Evolutionary conservation across 805 yeast genomes (phyloP).

Genomic region (Wickerhamomyces xylosicus): DNA sequence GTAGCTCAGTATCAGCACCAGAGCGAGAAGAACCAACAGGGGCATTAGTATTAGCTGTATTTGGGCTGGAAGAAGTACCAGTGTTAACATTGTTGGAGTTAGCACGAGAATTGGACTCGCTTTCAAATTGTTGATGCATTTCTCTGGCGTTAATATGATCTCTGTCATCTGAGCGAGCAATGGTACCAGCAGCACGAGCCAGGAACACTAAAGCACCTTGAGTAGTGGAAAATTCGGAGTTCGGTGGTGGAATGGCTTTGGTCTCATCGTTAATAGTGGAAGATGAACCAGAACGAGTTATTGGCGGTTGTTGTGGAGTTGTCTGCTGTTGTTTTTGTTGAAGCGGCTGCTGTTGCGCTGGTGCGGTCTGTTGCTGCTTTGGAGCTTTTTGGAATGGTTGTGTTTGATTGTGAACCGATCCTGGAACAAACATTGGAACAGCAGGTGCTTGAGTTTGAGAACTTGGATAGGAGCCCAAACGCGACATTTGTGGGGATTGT

Average conservation of each 20-base stretch:
- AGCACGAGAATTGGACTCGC: slow-evolving; percentile 9
- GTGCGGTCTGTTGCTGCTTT: neutral
- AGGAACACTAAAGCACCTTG: slow-evolving; percentile 60
- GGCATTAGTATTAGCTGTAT: neutral
- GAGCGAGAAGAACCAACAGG: neutral
- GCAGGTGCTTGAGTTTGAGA: no score
- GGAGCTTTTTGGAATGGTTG: neutral
- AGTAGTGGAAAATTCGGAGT: slow-evolving; percentile 24
- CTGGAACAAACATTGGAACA: no score
- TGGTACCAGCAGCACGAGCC: slow-evolving; percentile 73
- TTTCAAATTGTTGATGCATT: slow-evolving; percentile 37
- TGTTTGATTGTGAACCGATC: no score
- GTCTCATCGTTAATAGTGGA: slow-evolving; percentile 7
- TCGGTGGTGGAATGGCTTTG: slow-evolving; percentile 11
- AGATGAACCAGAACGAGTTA: slow-evolving; percentile 7
- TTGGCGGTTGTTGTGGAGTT: neutral
- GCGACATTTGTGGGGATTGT: neutral
- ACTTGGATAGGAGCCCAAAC: neutral
- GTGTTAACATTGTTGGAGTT: slow-evolving; percentile 1
- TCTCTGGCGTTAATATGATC: slow-evolving; percentile 46
- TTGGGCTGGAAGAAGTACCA: neutral
- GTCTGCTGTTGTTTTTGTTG: neutral
- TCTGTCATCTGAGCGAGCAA: slow-evolving; percentile 57
- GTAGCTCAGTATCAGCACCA: neutral
- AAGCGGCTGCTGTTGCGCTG: neutral